Evolutionary conservation across 331 rosid species (phyloP).

Genomic region (Quercus tomentella): DNA sequence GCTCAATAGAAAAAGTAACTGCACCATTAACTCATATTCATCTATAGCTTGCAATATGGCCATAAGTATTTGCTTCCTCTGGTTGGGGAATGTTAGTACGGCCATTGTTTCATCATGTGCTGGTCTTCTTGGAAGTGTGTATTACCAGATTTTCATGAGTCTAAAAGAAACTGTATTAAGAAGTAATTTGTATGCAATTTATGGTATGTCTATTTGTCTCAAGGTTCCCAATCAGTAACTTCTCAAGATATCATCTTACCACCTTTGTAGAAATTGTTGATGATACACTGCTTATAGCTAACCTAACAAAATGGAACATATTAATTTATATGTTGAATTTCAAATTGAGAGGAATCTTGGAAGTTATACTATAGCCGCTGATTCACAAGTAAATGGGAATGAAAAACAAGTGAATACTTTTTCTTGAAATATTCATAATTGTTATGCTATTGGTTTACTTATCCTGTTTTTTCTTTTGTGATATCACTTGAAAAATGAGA

Average conservation of each 20-base stretch:
- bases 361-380: too few relatives aligned
- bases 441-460: conserved; percentile 9
- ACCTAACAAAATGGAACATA: too few relatives aligned
- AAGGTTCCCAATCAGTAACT: too few relatives aligned
- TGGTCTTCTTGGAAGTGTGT: neutral
- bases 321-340: too few relatives aligned
- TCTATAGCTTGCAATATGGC: neutral
- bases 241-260: too few relatives aligned
- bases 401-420: neutral
- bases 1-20: neutral
- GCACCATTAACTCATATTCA: neutral
- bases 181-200: too few relatives aligned
- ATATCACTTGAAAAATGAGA: neutral
- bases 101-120: neutral
- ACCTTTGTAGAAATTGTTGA: conserved; percentile 5
- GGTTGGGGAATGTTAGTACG: neutral
- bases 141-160: neutral
- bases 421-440: neutral
- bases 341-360: too few relatives aligned
- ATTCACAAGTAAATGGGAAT: too few relatives aligned
- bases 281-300: neutral
- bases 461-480: neutral
- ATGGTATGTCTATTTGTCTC: too few relatives aligned
- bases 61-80: neutral
- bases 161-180: too few relatives aligned